These are phyloP conservation scores for Cyberlindnera amylophila DNA, from an alignment of 805 yeast species.

Conservation along the genomic window DNA sequence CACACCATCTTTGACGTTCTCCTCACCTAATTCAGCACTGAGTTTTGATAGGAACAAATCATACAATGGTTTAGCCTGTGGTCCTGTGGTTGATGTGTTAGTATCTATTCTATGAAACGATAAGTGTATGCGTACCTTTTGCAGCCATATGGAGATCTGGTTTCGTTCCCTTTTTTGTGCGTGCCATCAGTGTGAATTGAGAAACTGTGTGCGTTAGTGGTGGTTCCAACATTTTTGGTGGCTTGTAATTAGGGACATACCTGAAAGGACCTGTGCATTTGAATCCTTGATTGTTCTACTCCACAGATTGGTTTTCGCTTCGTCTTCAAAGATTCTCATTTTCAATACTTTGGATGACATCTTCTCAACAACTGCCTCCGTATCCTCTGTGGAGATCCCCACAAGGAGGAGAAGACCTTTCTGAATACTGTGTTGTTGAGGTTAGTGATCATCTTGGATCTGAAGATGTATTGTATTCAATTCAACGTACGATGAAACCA, in stretches of 20 bases:
- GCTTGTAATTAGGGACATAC: constrained; percentile 26
- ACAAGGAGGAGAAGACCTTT: constrained; percentile 78
- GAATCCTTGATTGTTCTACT: constrained; percentile 57
- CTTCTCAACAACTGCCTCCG: constrained; percentile 65
- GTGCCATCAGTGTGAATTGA: constrained; percentile 88
- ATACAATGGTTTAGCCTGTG: constrained; percentile 39
- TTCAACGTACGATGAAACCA: constrained; percentile 56
- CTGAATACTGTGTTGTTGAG: constrained; percentile 39
- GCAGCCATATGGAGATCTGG: constrained; percentile 95
- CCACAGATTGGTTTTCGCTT: constrained; percentile 70
- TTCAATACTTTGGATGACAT: constrained; percentile 63
- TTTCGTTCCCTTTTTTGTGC: constrained; percentile 83
- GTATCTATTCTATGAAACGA: constrained; percentile 34
- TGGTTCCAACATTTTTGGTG: not conserved
- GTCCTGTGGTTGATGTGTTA: constrained; percentile 58
- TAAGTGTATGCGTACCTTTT: constrained; percentile 49
- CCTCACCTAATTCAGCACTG: constrained; percentile 50
- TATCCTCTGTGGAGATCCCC: constrained; percentile 79
- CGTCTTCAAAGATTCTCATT: constrained; percentile 71
- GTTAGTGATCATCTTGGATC: not conserved
- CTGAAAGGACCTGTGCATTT: constrained; percentile 68
- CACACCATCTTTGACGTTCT: constrained; percentile 76
- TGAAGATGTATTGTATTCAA: not conserved
- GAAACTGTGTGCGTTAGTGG: constrained; percentile 45
- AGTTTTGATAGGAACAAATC: constrained; percentile 48